These are phyloP conservation scores for Paecilomyces variotii DNA, from an alignment of 2,329 filamentous ascomycete genomes.

Conservation along the genomic window DNA sequence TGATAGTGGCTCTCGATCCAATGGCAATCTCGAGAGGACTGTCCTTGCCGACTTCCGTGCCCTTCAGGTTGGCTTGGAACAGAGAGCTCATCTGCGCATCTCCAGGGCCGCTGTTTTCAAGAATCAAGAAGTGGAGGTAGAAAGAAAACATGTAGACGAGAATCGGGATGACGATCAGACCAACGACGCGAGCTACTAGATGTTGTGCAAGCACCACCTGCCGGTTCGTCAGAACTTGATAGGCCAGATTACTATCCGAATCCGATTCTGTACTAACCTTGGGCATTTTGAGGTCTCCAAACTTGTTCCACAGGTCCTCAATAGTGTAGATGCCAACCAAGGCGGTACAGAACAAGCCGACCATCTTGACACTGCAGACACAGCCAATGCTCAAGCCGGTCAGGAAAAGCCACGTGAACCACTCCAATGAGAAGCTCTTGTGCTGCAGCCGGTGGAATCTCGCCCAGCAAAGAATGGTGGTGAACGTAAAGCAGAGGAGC, in stretches of 20 bases:
- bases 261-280: conserved; percentile 45
- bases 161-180: conserved; percentile 80
- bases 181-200: conserved; percentile 68
- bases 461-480: conserved; percentile 92
- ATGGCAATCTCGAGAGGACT: conserved; percentile 87
- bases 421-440: conserved; percentile 80
- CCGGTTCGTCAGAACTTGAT: conserved; percentile 20
- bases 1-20: conserved; percentile 84
- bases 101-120: conserved; percentile 88
- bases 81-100: conserved; percentile 99
- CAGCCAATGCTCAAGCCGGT: conserved; percentile 94
- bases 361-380: conserved; percentile 97
- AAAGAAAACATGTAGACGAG: conserved; percentile 95
- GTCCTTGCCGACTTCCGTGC: conserved; percentile 88
- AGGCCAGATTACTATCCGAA: not conserved
- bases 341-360: conserved; percentile 90
- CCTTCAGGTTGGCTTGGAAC: conserved; percentile 92
- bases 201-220: conserved; percentile 65
- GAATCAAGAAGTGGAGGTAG: conserved; percentile 84
- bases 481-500: conserved; percentile 97
- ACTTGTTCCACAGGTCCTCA: conserved; percentile 97
- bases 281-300: conserved; percentile 88
- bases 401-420: conserved; percentile 91
- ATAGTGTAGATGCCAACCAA: conserved; percentile 91
- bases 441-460: conserved; percentile 87